phyloP scores from a whole-genome alignment of 139 green algal genomes.

The Coelastrella sp. region DNA sequence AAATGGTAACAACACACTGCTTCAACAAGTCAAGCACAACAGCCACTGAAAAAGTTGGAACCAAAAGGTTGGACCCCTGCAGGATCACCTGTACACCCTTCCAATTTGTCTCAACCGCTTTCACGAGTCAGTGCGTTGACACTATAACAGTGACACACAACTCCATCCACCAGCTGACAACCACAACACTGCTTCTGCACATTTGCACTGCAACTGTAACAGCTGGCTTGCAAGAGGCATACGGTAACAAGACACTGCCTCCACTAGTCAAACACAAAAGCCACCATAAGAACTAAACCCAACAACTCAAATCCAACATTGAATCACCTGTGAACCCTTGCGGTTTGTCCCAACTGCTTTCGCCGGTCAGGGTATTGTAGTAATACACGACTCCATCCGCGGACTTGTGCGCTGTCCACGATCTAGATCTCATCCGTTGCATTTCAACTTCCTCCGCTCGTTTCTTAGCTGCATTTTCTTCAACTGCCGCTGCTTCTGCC shows the following conservation, averaged over 20 bases:
- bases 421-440: not conserved
- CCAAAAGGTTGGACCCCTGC: no score
- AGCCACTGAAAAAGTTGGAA: no score
- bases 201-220: no score
- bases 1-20: no score
- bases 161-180: no score
- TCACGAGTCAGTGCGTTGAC: no score
- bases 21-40: no score
- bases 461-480: not conserved
- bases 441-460: not conserved
- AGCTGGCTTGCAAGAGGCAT: no score
- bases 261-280: not conserved
- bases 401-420: slow-evolving; percentile 39
- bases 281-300: not conserved
- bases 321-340: slow-evolving; percentile 63
- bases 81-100: no score
- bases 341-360: slow-evolving; percentile 74
- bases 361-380: slow-evolving; percentile 78
- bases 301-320: not conserved
- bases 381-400: slow-evolving; percentile 68
- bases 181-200: no score
- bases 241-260: not conserved
- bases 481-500: slow-evolving; percentile 26
- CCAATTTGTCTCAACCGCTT: no score
- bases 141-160: no score